Base-by-base conservation (phyloP, 441 rosid genomes). In the Jatropha multifida region DNA sequence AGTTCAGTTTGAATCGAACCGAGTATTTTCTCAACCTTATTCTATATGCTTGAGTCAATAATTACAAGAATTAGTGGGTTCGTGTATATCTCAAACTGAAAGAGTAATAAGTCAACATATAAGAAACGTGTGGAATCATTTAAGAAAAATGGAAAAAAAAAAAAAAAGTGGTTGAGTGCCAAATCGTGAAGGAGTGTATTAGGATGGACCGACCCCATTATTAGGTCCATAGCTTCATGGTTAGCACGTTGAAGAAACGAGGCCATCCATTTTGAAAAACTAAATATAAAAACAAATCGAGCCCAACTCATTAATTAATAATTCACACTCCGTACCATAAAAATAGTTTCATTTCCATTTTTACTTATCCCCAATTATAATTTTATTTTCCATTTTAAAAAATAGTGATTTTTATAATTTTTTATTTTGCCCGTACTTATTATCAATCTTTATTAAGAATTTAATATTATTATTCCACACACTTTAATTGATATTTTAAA, bases 191-290 rank as follows among this genome's bases (percentile, higher is more conserved):
- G 20, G 58, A 54, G 17, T 54, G 58, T 54, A 54, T 5, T 15
- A 54, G 14, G 4, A 61, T 61, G 42, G 42, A 37, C 18, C 42
- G 42, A 37, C 18, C 42, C 65, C 46, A 38, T 58, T 32, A 44
- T 6, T 44, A 13, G 38, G 40, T 68, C 74, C 60, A n/a, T 62
- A 61, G 56, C 74, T 77, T 80, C 79, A 75, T 82, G 89, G 72
- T 3, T 13, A 13, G 84, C 87, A 86, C 82, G 87, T 82, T 74
- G 56, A 75, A 65, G 20, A 60, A 12, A 70, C 1, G 55, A 73
- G 77, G 69, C 74, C 80, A 76, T 61, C 75, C 79, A 64, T 73
- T 5, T 63, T 40, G 84, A 82, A 76, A 84, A 76, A 76, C 42
- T 48, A 6, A 1, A 32, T 2, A 32, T 32, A 32, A 32, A 32